Conservation (phyloP, 225 moss, liverwort and hornwort species). For the Climacium dendroides region DNA sequence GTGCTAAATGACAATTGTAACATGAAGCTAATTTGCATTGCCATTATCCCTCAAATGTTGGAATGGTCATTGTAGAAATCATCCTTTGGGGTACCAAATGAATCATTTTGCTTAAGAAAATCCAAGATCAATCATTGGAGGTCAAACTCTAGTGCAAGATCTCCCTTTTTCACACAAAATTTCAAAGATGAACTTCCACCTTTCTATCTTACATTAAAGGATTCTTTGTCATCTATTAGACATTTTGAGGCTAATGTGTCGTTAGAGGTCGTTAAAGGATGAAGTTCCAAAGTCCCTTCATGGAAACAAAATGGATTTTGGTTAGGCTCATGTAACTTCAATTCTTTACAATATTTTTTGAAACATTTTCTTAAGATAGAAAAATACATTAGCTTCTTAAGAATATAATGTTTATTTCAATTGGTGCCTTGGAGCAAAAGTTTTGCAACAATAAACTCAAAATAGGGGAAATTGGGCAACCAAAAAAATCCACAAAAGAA, state of each 20-base stretch:
- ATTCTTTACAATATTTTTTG: not conserved
- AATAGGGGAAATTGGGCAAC: too few species aligned
- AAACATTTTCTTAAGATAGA: not conserved
- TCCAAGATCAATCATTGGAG: rapidly evolving
- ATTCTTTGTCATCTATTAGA: rapidly evolving
- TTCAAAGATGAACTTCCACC: rapidly evolving
- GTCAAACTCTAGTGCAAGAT: not conserved
- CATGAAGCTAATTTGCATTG: not conserved
- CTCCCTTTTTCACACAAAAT: not conserved
- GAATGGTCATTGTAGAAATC: too few species aligned
- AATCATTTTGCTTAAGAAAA: not conserved
- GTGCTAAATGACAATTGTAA: not conserved
- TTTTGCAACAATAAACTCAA: too few species aligned
- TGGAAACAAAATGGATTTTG: not conserved
- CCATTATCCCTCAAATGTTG: not conserved
- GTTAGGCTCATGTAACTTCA: not conserved
- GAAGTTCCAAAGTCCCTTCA: not conserved
- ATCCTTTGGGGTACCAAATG: not conserved
- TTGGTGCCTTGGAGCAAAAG: too few species aligned
- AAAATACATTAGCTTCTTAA: not conserved
- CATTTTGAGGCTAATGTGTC: rapidly evolving
- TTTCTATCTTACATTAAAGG: too few species aligned
- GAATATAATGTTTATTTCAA: too few species aligned
- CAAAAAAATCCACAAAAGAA: too few species aligned
- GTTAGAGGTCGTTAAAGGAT: rapidly evolving